Conservation (phyloP, 352 stramenopile species). For the Phytophthora podocarpi region DNA sequence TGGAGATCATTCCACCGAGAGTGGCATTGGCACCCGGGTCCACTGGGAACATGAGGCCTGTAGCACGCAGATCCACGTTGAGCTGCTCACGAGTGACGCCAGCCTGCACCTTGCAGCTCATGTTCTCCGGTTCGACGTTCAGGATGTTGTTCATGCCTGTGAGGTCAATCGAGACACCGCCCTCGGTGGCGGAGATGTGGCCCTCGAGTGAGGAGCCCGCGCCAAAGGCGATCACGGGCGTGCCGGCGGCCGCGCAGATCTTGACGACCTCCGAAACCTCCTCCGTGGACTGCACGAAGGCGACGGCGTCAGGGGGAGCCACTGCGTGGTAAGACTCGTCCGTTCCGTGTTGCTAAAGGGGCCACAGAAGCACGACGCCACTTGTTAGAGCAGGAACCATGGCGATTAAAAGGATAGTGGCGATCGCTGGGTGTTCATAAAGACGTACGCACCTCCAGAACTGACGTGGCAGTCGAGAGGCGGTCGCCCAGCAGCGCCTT, state of each 20-base stretch:
- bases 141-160: slow-evolving; percentile 82
- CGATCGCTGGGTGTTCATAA: too few species aligned
- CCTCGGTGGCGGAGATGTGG: slow-evolving; percentile 92
- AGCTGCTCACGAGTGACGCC: slow-evolving; percentile 94
- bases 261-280: slow-evolving; percentile 92
- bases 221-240: slow-evolving; percentile 96
- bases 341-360: slow-evolving; percentile 80
- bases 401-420: too few species aligned
- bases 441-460: slow-evolving; percentile 53
- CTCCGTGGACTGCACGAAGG: slow-evolving; percentile 84
- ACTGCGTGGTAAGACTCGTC: slow-evolving; percentile 93
- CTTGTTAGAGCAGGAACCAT: neutral
- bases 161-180: slow-evolving; percentile 93
- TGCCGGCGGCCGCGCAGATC: slow-evolving; percentile 79
- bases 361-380: too few species aligned
- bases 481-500: slow-evolving; percentile 70
- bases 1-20: slow-evolving; percentile 96
- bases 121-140: slow-evolving; percentile 74
- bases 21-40: slow-evolving; percentile 97
- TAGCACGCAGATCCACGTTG: slow-evolving; percentile 87
- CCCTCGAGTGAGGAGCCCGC: slow-evolving; percentile 94
- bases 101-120: slow-evolving; percentile 93
- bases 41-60: slow-evolving; percentile 96
- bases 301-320: slow-evolving; percentile 84
- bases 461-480: slow-evolving; percentile 64